Base-by-base conservation (phyloP, 306 rosid genomes). In the Datisca glomerata region DNA sequence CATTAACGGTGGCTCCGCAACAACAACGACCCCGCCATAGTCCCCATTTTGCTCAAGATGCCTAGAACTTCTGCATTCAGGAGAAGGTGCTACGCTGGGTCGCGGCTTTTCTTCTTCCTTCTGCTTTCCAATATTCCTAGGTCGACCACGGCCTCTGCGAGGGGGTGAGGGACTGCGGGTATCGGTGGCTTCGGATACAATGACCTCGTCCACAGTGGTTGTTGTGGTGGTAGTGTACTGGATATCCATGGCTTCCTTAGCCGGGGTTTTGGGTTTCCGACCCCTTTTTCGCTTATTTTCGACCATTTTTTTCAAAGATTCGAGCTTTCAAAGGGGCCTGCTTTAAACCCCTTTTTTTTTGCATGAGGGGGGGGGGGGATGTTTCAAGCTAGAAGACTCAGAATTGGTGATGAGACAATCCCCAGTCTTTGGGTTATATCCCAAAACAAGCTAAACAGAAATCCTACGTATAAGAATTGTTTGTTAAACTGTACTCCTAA, bases 261-360 rank as follows among this genome's bases (percentile, higher is more conserved):
- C 5, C 14, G 85, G 60, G 64, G 3, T 47, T 64, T 77, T 80
- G 56, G 95, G 72, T 54, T 89, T 74, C 16, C 79, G 84, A 33
- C 84, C 91, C 43, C 95, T 71, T 55, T 89, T 89, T 4, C 91
- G 85, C 52, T 85, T 80, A 31, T 35, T 42, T 8, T 46, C 63
- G 43, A 59, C 73, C 72, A 64, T 69, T 12, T 17, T 20, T 21
- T n/a, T n/a, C n/a, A n/a, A n/a, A n/a, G n/a, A n/a, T n/a, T n/a
- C n/a, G n/a, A n/a, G n/a, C n/a, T n/a, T n/a, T n/a, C n/a, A n/a
- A n/a, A n/a, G n/a, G n/a, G n/a, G n/a, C n/a, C n/a, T n/a, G n/a
- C n/a, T n/a, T n/a, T n/a, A n/a, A n/a, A n/a, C n/a, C n/a, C n/a
- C n/a, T n/a, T n/a, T n/a, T n/a, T n/a, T n/a, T n/a, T n/a, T n/a